Conservation (phyloP, 2,329 filamentous ascomycete species). For the Fusarium armeniacum region DNA sequence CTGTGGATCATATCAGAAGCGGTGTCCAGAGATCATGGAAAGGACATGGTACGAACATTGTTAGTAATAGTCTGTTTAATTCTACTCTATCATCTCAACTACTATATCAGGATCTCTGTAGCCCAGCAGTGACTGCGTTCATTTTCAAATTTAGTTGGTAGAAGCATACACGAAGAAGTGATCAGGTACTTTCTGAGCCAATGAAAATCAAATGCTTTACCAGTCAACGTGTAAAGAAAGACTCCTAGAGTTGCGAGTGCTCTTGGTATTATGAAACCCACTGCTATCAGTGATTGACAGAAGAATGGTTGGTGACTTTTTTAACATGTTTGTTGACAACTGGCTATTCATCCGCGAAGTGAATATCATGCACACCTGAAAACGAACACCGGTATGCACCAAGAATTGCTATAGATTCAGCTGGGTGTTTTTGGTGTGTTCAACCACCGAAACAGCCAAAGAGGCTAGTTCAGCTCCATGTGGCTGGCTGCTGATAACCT, state of each 20-base stretch:
- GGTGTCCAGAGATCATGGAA: neutral
- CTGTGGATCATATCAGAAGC: conserved; percentile 55
- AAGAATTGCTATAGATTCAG: conserved; percentile 45
- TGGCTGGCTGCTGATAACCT: conserved; percentile 6
- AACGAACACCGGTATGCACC: conserved; percentile 12
- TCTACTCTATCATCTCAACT: conserved; percentile 63
- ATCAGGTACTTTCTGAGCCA: conserved; percentile 60
- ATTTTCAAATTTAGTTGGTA: conserved; percentile 56
- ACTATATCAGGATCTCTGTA: conserved; percentile 60
- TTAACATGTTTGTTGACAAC: neutral
- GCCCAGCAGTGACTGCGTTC: conserved; percentile 64
- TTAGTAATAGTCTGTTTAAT: conserved; percentile 57
- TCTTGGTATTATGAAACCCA: neutral
- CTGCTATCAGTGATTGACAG: neutral
- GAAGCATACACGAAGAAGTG: conserved; percentile 58
- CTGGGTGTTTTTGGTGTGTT: conserved; percentile 43
- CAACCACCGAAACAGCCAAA: neutral
- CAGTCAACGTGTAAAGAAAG: conserved; percentile 33
- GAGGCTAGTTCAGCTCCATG: conserved; percentile 2
- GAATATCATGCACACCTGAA: neutral
- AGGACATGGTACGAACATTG: conserved; percentile 50
- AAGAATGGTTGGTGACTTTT: neutral
- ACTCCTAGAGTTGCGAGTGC: neutral
- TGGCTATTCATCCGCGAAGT: neutral
- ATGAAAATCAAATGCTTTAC: neutral